Conservation (phyloP, 202 grass and related monocot genomes). For the Carex sylvatica region DNA sequence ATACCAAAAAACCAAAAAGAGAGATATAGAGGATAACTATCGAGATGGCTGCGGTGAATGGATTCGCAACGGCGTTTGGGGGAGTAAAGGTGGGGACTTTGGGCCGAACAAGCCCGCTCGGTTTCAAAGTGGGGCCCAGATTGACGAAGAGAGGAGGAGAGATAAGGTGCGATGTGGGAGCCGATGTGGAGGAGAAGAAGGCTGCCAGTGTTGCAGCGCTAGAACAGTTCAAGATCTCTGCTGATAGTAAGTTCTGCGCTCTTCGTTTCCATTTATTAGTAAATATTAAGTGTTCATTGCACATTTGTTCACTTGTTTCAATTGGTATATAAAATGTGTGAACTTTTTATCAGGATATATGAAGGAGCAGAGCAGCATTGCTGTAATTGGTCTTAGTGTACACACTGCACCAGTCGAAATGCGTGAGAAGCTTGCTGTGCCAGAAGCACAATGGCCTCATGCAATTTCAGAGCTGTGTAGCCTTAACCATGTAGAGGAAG, state of each 20-base stretch:
- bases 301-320: too few species aligned
- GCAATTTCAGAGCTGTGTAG: conserved; percentile 71
- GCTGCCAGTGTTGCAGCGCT: conserved; percentile 53
- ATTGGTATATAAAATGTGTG: neutral
- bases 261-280: neutral
- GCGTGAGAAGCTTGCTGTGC: conserved; percentile 79
- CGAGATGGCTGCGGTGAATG: conserved; percentile 39
- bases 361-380: conserved; percentile 88
- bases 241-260: conserved; percentile 54
- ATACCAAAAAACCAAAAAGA: neutral
- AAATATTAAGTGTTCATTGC: neutral
- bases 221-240: conserved; percentile 91
- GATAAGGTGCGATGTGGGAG: conserved; percentile 55
- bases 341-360: conserved; percentile 58
- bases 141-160: conserved; percentile 22
- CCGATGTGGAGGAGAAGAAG: conserved; percentile 52
- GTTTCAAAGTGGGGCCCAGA: conserved; percentile 23
- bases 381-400: conserved; percentile 74
- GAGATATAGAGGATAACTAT: conserved; percentile 18
- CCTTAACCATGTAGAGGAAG: conserved; percentile 83
- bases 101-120: neutral
- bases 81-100: conserved; percentile 32
- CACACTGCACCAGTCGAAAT: conserved; percentile 80
- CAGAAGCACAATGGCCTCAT: conserved; percentile 73
- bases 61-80: conserved; percentile 27